Evolutionary conservation across 2,329 filamentous ascomycete species (phyloP), one percentile per base, ranked within the genome.

Genomic region (Apiospora phragmitis): DNA sequence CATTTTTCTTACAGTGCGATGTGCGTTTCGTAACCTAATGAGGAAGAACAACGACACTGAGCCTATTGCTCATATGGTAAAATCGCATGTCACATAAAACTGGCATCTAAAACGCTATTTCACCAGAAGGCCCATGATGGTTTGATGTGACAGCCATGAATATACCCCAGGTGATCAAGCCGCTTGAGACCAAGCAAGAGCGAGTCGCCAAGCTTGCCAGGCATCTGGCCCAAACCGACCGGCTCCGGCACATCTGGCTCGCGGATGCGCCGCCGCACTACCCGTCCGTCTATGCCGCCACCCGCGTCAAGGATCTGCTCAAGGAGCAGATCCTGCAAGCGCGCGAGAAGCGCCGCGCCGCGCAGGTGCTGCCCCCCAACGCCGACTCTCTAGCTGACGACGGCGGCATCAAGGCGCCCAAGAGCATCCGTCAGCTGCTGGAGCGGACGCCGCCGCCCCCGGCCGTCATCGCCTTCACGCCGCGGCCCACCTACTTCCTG

Each of bases 401-500:
- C 21, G 11, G 16, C 4, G 26, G 24, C 24, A 12, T 5, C 11
- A 65, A 24, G 24, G 5, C 21, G 42, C 65, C 65, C 55, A 62
- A 38, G 12, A 42, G n/a, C 14, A 9, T 67, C 14, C 14, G 21
- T 38, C 21, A 43, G 42, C 41, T 67, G n/a, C 38, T 67, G 38
- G 41, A 45, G 3, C 38, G 38, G 14, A 9, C 38, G 14, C 26
- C 18, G n/a, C 38, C 11, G 14, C 65, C 65, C 14, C 65, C 38
- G 14, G 35, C 38, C 38, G 41, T 67, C 65, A 29, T 67, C 24
- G 38, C n/a, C 65, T 67, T 43, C 65, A 67, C 65, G 26, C 65
- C 38, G 38, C n/a, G 42, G 38, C 65, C 65, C 38, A 67, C 65
- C 42, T 67, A 43, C n/a, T 67, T 67, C 42, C 65, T 67, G 21